Conservation (phyloP, 495 filamentous ascomycete genomes). For the Venustampulla echinocandica region DNA sequence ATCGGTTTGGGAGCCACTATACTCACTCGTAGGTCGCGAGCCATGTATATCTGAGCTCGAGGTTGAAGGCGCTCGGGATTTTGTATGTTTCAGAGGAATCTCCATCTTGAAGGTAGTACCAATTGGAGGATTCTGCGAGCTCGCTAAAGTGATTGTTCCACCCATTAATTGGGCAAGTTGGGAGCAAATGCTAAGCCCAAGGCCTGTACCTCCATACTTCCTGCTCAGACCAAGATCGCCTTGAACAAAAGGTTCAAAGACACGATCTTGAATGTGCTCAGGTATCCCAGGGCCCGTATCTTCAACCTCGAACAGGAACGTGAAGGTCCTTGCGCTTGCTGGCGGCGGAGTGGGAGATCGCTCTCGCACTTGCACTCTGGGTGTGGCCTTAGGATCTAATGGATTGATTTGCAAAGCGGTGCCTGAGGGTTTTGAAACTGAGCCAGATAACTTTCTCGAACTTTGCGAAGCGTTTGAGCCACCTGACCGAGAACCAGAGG, state of each 20-base stretch:
- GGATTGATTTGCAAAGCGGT: conserved; percentile 43
- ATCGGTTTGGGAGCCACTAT: neutral
- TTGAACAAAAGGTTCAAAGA: conserved; percentile 94
- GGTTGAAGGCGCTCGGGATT: conserved; percentile 48
- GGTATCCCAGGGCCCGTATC: conserved; percentile 92
- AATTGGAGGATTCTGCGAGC: conserved; percentile 48
- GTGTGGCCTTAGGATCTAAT: conserved; percentile 43
- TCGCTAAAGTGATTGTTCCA: conserved; percentile 63
- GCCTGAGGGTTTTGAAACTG: conserved; percentile 18
- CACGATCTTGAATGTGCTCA: conserved; percentile 58
- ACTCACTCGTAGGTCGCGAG: conserved; percentile 12
- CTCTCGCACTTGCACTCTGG: conserved; percentile 41
- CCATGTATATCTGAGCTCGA: conserved; percentile 15
- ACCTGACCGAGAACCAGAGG: no score
- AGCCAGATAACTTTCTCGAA: conserved; percentile 29
- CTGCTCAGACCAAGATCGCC: conserved; percentile 81
- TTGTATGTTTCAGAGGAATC: conserved; percentile 72
- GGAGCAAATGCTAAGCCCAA: conserved; percentile 81
- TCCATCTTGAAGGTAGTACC: conserved; percentile 78
- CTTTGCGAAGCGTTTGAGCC: conserved; percentile 39
- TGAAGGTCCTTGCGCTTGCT: conserved; percentile 44
- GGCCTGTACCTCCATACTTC: conserved; percentile 85
- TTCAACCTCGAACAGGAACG: conserved; percentile 81
- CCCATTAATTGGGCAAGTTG: conserved; percentile 80
- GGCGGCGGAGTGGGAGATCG: conserved; percentile 54